Base-by-base conservation (phyloP, 2,329 filamentous ascomycete genomes). In the Sordariomycetes sp. region DNA sequence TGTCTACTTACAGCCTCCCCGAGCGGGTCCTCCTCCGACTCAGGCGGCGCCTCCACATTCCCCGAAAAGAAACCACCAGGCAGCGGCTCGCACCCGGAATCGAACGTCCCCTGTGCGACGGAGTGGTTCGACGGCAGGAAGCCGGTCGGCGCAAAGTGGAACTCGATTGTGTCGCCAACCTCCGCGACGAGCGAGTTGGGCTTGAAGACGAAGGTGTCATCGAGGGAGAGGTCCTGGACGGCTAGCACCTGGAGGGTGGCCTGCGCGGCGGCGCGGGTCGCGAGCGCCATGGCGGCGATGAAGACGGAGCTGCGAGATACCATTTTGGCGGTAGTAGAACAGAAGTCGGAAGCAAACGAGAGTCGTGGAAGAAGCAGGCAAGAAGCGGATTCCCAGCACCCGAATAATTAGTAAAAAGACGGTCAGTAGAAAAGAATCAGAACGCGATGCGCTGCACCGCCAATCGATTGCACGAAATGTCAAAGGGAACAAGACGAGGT, bases 141-240 rank as follows among this genome's bases (percentile, higher is more conserved):
- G 48, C 57, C 57, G 13, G 56, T 57, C 12, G 50, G 50, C 17
- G 56, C 56, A 65, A 80, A 81, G 62, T 78, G 74, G 67, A 81
- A 80, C 63, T 79, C 74, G 57, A 81, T 67, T 53, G 72, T 69
- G 62, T 78, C 76, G 58, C 78, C 78, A 12, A 69, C 60, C 39
- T 67, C 60, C 22, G 77, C 76, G 28, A 65, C 67, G 59, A 78
- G 62, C 28, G 69, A 70, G 58, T 72, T 66, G 1, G 78, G 78
- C 12, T 62, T 66, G 65, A 77, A 80, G 34, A 60, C 65, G 36
- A 77, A 62, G 7, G 70, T 71, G 36, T 57, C 56, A 20, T 28
- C 15, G 10, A 53, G 50, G 22, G 17, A 54, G 52, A 59, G 57
- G 45, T 69, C 67, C 59, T 73, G 68, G 60, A 74, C 73, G 25